Percentiles rank a stretch among this genome's conserved stretches.
Evolutionary conservation across 2,329 filamentous ascomycete genomes (phyloP).

Genomic region (Aspergillus ustus): DNA sequence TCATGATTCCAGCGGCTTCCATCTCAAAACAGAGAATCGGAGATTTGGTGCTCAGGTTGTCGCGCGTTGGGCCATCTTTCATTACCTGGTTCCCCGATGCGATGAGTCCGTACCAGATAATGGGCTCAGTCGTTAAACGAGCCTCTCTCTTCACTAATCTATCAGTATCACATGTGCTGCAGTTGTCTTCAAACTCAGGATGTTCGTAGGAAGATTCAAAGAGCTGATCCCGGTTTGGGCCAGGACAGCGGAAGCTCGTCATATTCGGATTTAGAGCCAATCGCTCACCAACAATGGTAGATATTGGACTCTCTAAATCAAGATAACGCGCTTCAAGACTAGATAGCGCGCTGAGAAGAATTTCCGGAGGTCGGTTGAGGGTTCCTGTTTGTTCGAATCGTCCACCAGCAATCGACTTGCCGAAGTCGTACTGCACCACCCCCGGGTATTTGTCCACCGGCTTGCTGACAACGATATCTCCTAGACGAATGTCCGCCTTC

Average conservation of each 20-base stretch:
- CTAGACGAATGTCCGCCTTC: conserved; percentile 23
- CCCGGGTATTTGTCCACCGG: conserved; percentile 17
- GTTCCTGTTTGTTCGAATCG: conserved; percentile 20
- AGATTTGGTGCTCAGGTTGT: background rate
- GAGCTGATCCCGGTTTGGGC: background rate
- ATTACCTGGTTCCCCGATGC: conserved; percentile 13
- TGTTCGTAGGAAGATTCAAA: background rate
- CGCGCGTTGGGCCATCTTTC: background rate
- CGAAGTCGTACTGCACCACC: conserved; percentile 22
- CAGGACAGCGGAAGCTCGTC: conserved; percentile 15
- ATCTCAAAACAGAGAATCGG: conserved; percentile 12
- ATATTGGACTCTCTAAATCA: background rate
- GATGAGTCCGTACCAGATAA: conserved; percentile 8
- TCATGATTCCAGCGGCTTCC: conserved; percentile 4
- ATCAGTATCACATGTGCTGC: background rate
- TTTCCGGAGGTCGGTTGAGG: conserved; percentile 18
- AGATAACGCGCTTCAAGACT: background rate
- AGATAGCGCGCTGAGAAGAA: background rate
- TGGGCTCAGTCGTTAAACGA: background rate
- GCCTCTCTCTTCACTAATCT: background rate
- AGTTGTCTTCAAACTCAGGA: background rate
- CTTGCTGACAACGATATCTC: conserved; percentile 29
- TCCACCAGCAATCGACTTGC: conserved; percentile 15
- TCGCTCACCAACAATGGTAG: background rate
- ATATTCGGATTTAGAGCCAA: background rate